Percentiles rank a stretch among this genome's conserved stretches.
Evolutionary conservation across 2,329 filamentous ascomycete genomes (phyloP).

Genomic region (Apiospora rasikravindrae): DNA sequence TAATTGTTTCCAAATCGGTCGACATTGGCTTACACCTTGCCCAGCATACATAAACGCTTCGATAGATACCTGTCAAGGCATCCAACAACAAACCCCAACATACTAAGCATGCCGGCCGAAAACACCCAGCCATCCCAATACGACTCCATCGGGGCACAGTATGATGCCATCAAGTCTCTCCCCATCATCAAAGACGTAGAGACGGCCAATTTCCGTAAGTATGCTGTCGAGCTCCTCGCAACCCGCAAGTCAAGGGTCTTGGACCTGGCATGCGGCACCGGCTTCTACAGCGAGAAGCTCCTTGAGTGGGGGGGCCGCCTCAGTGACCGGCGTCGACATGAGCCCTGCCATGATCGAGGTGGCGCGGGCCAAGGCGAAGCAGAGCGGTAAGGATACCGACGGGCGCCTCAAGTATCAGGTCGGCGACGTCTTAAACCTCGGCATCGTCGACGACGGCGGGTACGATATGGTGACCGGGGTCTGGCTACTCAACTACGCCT

Average conservation of each 20-base stretch:
- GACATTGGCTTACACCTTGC: not conserved
- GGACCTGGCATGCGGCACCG: constrained; percentile 45
- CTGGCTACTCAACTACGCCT: constrained; percentile 46
- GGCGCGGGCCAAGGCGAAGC: constrained; percentile 26
- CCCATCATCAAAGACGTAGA: not conserved
- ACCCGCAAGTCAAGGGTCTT: constrained; percentile 32
- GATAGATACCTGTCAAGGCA: not conserved
- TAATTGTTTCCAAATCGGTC: not conserved
- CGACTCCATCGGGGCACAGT: not conserved
- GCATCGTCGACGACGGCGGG: constrained; percentile 29
- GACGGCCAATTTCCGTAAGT: not conserved
- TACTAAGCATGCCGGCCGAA: not conserved
- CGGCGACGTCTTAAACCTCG: constrained; percentile 37
- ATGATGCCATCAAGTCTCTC: not conserved
- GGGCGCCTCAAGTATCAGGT: constrained; percentile 23
- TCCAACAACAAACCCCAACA: not conserved
- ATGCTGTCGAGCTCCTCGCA: not conserved
- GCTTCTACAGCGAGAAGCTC: constrained; percentile 41
- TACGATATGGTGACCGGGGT: constrained; percentile 44
- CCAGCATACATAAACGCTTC: not conserved
- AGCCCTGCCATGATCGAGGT: constrained; percentile 40
- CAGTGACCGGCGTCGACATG: constrained; percentile 43
- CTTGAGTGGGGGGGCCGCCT: constrained; percentile 41
- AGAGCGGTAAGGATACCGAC: constrained; percentile 21
- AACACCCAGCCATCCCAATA: not conserved